Percentiles rank a stretch among this genome's conserved stretches.
phyloP scores from a whole-genome alignment of 164 flowering plant species.

The Piper longum region DNA sequence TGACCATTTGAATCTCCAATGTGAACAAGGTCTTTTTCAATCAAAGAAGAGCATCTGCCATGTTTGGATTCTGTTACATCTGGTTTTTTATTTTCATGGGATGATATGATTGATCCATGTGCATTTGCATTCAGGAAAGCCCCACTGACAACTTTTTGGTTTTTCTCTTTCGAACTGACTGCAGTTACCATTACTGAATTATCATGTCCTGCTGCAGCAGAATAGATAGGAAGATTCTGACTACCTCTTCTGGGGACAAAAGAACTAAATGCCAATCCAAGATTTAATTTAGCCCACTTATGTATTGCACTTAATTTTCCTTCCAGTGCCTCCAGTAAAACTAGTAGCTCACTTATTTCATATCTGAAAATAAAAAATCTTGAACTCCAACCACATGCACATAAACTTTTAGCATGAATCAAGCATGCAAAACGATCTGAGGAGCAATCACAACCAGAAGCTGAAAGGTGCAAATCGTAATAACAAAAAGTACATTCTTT shows the following conservation, averaged over 20 bases:
- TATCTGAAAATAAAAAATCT: constrained; percentile 48
- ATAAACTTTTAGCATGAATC: constrained; percentile 50
- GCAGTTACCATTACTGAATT: neutral
- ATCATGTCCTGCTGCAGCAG: neutral
- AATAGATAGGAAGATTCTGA: neutral
- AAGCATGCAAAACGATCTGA: constrained; percentile 50
- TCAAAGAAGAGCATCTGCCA: neutral
- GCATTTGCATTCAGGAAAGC: neutral
- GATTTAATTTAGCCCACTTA: constrained; percentile 61
- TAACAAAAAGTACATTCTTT: constrained; percentile 52
- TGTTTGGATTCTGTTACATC: neutral
- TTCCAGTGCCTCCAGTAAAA: constrained; percentile 53
- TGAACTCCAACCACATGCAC: constrained; percentile 49
- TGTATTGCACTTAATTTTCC: constrained; percentile 63
- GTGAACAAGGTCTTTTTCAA: no score
- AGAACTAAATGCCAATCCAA: constrained; percentile 41
- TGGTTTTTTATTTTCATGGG: neutral
- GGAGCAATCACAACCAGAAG: constrained; percentile 57
- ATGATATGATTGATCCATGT: neutral
- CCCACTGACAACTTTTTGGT: constrained; percentile 4
- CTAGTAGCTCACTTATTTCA: constrained; percentile 39
- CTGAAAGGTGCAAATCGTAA: constrained; percentile 62
- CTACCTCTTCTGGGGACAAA: constrained; percentile 25
- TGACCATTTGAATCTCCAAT: neutral
- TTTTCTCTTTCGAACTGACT: constrained; percentile 8